Conservation (phyloP, 1,284 basidiomycete genomes). For the Ceratorhiza oryzae-sativae region DNA sequence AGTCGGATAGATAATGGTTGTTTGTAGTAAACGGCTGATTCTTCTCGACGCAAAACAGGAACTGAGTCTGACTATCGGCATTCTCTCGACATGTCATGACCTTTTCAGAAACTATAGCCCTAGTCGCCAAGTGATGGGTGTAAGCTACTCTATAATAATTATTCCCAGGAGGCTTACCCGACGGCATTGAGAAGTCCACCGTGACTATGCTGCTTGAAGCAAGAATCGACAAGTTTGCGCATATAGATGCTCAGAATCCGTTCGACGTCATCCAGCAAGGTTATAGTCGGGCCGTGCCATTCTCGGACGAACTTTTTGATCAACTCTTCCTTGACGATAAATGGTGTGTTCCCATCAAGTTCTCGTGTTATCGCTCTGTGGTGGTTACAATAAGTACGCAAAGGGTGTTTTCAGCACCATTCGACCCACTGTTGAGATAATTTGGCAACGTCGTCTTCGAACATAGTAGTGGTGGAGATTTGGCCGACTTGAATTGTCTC, state of each 20-base stretch:
- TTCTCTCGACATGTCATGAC: constrained; percentile 22
- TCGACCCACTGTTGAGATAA: constrained; percentile 50
- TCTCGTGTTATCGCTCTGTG: constrained; percentile 50
- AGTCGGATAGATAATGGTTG: constrained; percentile 50
- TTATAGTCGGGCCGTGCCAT: constrained; percentile 56
- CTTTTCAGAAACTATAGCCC: constrained; percentile 17
- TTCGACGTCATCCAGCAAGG: constrained; percentile 59
- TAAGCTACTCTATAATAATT: too few species aligned
- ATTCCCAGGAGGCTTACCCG: too few species aligned
- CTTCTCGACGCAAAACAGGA: constrained; percentile 17
- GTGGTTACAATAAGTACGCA: not conserved
- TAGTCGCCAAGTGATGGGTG: not conserved
- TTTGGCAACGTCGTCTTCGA: constrained; percentile 49
- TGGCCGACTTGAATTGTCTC: constrained; percentile 1
- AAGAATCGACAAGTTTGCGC: constrained; percentile 53
- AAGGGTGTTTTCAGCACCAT: not conserved
- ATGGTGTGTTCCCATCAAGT: constrained; percentile 51
- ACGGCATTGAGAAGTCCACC: constrained; percentile 62
- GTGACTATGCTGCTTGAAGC: constrained; percentile 63
- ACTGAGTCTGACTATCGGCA: constrained; percentile 27
- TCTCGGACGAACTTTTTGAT: constrained; percentile 47
- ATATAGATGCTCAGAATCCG: constrained; percentile 55
- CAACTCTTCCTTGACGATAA: constrained; percentile 48
- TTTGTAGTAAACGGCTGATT: constrained; percentile 37
- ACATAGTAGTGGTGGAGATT: constrained; percentile 39